Evolutionary conservation across 805 yeast genomes (phyloP).

Genomic region (Torulaspora gathmanii): DNA sequence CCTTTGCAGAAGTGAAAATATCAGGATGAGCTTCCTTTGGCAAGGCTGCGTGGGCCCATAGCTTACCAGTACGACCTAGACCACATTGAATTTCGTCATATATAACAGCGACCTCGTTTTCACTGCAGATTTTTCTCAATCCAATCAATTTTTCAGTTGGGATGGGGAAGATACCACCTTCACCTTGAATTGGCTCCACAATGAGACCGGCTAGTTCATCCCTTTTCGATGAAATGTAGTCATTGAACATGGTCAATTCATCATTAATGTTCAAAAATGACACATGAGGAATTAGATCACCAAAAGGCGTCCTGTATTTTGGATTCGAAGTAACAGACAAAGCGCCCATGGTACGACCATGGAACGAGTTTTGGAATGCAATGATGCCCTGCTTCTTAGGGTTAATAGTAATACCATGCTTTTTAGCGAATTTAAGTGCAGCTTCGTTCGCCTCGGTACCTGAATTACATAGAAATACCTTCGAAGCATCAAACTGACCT

Average conservation of each 20-base stretch:
- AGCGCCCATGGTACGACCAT: conserved; percentile 94
- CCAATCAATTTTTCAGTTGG: conserved; percentile 58
- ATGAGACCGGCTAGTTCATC: conserved; percentile 76
- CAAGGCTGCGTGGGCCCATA: conserved; percentile 85
- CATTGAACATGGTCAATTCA: conserved; percentile 26
- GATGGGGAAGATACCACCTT: conserved; percentile 84
- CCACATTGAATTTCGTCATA: conserved; percentile 98
- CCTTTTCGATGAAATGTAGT: conserved; percentile 18
- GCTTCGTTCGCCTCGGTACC: conserved; percentile 83
- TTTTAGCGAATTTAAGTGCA: conserved; percentile 74
- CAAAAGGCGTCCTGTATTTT: conserved; percentile 87
- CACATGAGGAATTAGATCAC: conserved; percentile 89
- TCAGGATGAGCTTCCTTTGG: conserved; percentile 89
- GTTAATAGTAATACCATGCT: conserved; percentile 57
- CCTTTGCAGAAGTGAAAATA: conserved; percentile 90
- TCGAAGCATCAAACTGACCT: conserved; percentile 75
- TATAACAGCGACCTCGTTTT: conserved; percentile 69
- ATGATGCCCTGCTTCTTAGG: conserved; percentile 67
- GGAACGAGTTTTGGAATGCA: conserved; percentile 87
- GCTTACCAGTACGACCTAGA: conserved; percentile 81
- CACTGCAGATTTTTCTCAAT: conserved; percentile 61
- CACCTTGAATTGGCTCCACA: conserved; percentile 97
- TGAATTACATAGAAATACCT: conserved; percentile 66
- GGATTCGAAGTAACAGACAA: conserved; percentile 87
- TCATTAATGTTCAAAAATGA: conserved; percentile 39